Conservation (phyloP, 805 yeast species). For the Kodamaea lidongshanica region DNA sequence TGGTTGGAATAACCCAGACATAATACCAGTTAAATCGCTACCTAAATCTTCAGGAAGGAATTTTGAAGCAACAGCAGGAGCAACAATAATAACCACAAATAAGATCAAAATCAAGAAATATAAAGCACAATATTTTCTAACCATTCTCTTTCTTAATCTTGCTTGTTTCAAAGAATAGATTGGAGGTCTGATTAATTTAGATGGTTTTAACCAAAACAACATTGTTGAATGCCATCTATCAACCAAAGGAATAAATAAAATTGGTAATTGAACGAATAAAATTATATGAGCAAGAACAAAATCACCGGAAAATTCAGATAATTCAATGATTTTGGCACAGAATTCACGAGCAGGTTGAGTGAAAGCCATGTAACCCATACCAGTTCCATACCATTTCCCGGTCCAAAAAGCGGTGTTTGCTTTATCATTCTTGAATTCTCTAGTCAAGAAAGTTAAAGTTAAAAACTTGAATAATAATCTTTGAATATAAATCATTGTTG, state of each 20-base stretch:
- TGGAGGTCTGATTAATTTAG: slow-evolving; percentile 96
- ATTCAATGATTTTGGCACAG: slow-evolving; percentile 86
- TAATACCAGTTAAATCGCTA: slow-evolving; percentile 32
- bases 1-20: slow-evolving; percentile 82
- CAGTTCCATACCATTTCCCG: slow-evolving; percentile 97
- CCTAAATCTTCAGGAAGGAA: slow-evolving; percentile 39
- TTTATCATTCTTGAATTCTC: slow-evolving; percentile 95
- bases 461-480: slow-evolving; percentile 80
- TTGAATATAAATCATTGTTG: slow-evolving; percentile 80
- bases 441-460: slow-evolving; percentile 71
- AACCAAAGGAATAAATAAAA: slow-evolving; percentile 74
- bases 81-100: slow-evolving; percentile 73
- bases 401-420: slow-evolving; percentile 99
- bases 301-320: slow-evolving; percentile 95
- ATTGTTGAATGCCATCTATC: slow-evolving; percentile 98
- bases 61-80: slow-evolving; percentile 83
- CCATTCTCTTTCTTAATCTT: slow-evolving; percentile 95
- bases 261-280: slow-evolving; percentile 83
- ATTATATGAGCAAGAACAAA: slow-evolving; percentile 87
- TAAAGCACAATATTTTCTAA: slow-evolving; percentile 80
- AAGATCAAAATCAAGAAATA: slow-evolving; percentile 65
- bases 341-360: slow-evolving; percentile 96
- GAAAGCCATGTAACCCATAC: slow-evolving; percentile 88
- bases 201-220: slow-evolving; percentile 98
- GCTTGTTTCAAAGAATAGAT: slow-evolving; percentile 95